A percentile compares a stretch with the other conserved stretches of the same genome.
Evolutionary conservation across 1,284 basidiomycete genomes (phyloP).

Genomic region (Tilletia indica): DNA sequence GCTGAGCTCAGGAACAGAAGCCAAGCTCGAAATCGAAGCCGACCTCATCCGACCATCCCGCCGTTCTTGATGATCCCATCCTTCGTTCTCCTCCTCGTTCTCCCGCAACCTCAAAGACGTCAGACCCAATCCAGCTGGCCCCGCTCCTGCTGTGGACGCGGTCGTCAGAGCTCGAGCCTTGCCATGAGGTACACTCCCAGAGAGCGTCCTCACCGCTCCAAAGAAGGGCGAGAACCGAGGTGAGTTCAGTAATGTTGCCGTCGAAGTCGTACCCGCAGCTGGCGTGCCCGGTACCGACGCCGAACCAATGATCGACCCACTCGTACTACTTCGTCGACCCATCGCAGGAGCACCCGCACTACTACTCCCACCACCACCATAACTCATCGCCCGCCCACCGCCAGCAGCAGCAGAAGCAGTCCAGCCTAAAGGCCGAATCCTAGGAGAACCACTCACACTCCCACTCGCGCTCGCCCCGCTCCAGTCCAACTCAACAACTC

Average conservation of each 20-base stretch:
- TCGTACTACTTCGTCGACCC: background rate
- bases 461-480: background rate
- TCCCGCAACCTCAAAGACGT: too few relatives aligned
- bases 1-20: conserved; percentile 11
- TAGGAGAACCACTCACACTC: background rate
- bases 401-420: background rate
- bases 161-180: too few relatives aligned
- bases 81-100: background rate
- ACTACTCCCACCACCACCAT: background rate
- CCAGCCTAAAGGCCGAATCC: background rate
- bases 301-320: too few relatives aligned
- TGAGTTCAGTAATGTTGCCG: too few relatives aligned
- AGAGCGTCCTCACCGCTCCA: too few relatives aligned
- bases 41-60: background rate
- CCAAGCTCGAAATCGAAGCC: conserved; percentile 6
- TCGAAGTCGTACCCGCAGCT: too few relatives aligned
- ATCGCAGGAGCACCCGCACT: background rate
- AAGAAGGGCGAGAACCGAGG: too few relatives aligned
- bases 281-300: too few relatives aligned
- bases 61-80: background rate
- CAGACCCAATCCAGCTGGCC: too few relatives aligned
- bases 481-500: background rate
- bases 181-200: too few relatives aligned
- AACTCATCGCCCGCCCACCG: background rate
- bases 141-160: background rate